phyloP scores from a whole-genome alignment of 73 alveolate genomes.

The Uronychia setigera region DNA sequence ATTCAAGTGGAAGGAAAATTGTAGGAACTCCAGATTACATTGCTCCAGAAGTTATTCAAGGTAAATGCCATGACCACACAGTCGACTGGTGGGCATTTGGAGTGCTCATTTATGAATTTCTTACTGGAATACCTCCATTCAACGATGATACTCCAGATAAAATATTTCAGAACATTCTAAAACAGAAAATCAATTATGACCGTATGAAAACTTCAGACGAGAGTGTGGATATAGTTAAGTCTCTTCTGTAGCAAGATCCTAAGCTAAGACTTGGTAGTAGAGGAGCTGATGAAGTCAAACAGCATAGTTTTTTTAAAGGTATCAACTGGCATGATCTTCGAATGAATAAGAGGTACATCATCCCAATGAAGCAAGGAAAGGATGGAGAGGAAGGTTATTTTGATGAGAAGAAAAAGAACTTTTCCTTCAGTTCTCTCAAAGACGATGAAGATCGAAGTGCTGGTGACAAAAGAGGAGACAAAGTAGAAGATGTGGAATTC shows the following conservation, averaged over 20 bases:
- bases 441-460: neutral
- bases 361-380: neutral
- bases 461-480: neutral
- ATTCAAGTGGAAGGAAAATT: conserved; percentile 56
- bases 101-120: conserved; percentile 85
- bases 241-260: neutral
- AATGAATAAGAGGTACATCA: neutral
- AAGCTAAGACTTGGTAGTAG: neutral
- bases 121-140: conserved; percentile 95
- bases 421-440: neutral
- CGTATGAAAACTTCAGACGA: neutral
- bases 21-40: conserved; percentile 95
- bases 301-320: neutral
- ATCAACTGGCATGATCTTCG: neutral
- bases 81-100: conserved; percentile 97
- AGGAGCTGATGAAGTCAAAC: neutral
- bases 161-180: conserved; percentile 66
- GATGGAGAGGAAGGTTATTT: too few relatives aligned
- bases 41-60: conserved; percentile 95
- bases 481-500: neutral
- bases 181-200: conserved; percentile 36
- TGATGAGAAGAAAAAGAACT: neutral
- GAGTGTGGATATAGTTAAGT: neutral
- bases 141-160: conserved; percentile 77
- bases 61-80: conserved; percentile 74